These are phyloP conservation scores for Lignosus rhinocerotis DNA, from an alignment of 1,284 basidiomycete species.

Conservation along the genomic window DNA sequence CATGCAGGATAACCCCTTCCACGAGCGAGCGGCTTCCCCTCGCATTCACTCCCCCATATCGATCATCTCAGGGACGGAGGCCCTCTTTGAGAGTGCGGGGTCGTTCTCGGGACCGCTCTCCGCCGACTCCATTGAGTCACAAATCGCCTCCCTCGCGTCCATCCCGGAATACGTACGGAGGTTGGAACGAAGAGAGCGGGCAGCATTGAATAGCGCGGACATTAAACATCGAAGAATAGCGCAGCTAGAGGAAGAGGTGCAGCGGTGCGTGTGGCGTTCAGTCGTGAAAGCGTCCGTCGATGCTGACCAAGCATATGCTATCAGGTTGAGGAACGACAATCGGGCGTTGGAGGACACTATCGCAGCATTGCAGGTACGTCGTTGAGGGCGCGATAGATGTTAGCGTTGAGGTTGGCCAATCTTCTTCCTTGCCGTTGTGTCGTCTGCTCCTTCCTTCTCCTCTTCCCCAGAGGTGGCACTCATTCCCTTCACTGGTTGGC, in stretches of 20 bases:
- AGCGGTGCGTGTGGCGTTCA: slow-evolving; percentile 26
- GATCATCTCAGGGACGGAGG: slow-evolving; percentile 7
- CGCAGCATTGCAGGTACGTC: slow-evolving; percentile 17
- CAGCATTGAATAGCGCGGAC: slow-evolving; percentile 38
- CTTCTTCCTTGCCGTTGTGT: neutral
- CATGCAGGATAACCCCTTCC: slow-evolving; percentile 25
- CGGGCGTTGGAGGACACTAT: slow-evolving; percentile 23
- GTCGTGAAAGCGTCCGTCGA: slow-evolving; percentile 6
- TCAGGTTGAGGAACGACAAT: slow-evolving; percentile 15
- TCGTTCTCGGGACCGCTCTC: slow-evolving; percentile 8
- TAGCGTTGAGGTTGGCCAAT: neutral
- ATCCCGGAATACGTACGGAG: slow-evolving; percentile 39
- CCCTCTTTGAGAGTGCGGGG: slow-evolving; percentile 2
- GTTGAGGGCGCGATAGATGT: neutral
- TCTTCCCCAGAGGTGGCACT: neutral
- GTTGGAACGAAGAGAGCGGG: slow-evolving; percentile 41
- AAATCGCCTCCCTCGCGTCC: slow-evolving; percentile 13
- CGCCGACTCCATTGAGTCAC: slow-evolving; percentile 20
- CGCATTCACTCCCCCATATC: slow-evolving; percentile 4
- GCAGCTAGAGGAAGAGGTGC: slow-evolving; percentile 35
- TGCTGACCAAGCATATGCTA: slow-evolving; percentile 11
- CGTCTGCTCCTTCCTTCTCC: neutral
- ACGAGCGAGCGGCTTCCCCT: slow-evolving; percentile 11
- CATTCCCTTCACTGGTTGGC: neutral
- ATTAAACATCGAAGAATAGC: slow-evolving; percentile 41